A percentile compares a stretch with the other conserved stretches of the same genome.
Conservation (phyloP, 2,329 filamentous ascomycete species). For the Helotiales sp. region DNA sequence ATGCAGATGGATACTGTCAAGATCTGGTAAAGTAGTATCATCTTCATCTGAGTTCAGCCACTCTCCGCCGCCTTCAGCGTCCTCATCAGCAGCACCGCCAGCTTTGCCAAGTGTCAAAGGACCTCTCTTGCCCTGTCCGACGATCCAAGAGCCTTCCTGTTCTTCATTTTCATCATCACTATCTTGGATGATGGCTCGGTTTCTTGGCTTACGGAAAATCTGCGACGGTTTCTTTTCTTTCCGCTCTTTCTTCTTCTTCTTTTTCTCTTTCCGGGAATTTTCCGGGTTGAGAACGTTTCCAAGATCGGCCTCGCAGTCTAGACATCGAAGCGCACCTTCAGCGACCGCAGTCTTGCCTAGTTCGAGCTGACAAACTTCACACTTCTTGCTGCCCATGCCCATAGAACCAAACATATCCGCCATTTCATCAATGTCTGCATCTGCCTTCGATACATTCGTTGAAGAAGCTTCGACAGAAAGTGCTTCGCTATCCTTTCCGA, state of each 20-base stretch:
- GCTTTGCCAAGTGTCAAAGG: constrained; percentile 68
- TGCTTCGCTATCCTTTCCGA: constrained; percentile 86
- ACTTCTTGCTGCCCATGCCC: constrained; percentile 45
- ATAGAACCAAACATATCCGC: constrained; percentile 85
- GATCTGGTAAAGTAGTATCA: constrained; percentile 41
- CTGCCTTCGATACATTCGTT: constrained; percentile 40
- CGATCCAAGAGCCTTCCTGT: constrained; percentile 77
- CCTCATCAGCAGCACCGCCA: constrained; percentile 83
- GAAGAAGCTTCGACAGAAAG: constrained; percentile 61
- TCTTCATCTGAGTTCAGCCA: constrained; percentile 68
- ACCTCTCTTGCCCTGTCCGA: constrained; percentile 65
- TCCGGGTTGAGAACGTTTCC: constrained; percentile 53
- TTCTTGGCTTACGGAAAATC: constrained; percentile 50
- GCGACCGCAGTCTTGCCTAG: constrained; percentile 30
- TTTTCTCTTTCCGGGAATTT: constrained; percentile 40
- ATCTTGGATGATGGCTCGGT: constrained; percentile 59
- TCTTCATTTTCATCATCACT: constrained; percentile 66
- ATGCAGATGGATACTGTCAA: constrained; percentile 31
- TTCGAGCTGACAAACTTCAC: constrained; percentile 35
- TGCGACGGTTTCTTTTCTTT: constrained; percentile 34
- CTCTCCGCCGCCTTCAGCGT: constrained; percentile 84
- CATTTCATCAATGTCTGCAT: constrained; percentile 71
- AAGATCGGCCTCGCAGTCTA: constrained; percentile 74
- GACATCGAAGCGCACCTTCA: constrained; percentile 60
- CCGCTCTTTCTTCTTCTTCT: constrained; percentile 36